Evolutionary conservation across 148 eudicot species (phyloP).

Genomic region (Silene latifolia): DNA sequence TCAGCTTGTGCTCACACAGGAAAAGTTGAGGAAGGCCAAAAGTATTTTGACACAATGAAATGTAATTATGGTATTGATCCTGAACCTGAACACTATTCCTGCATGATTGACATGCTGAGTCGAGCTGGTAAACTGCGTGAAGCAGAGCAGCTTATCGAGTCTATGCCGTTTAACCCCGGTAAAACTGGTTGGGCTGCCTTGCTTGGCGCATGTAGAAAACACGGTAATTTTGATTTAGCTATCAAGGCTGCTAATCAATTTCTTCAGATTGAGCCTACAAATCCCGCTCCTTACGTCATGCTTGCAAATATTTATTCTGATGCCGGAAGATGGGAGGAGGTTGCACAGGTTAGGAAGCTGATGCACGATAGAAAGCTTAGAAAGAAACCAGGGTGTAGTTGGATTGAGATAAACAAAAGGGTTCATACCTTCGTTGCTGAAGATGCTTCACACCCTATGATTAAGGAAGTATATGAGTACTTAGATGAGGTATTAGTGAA

Average conservation of each 20-base stretch:
- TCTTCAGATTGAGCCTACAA: slow-evolving; percentile 55
- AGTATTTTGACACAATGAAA: slow-evolving; percentile 50
- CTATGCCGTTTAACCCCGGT: slow-evolving; percentile 64
- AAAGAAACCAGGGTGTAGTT: slow-evolving; percentile 78
- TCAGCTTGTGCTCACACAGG: slow-evolving; percentile 77
- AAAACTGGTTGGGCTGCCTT: slow-evolving; percentile 63
- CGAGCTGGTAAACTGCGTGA: slow-evolving; percentile 62
- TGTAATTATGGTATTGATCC: slow-evolving; percentile 49
- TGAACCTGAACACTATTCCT: slow-evolving; percentile 63
- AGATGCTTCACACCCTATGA: slow-evolving; percentile 64
- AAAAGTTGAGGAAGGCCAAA: slow-evolving; percentile 55
- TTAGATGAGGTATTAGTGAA: slow-evolving; percentile 46
- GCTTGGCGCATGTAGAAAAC: slow-evolving; percentile 64
- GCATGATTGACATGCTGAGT: slow-evolving; percentile 84
- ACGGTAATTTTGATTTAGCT: slow-evolving; percentile 61
- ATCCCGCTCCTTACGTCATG: slow-evolving; percentile 65
- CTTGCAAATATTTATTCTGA: slow-evolving; percentile 64
- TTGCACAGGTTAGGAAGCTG: slow-evolving; percentile 42
- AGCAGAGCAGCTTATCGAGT: slow-evolving; percentile 54
- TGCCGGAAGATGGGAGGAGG: slow-evolving; percentile 66
- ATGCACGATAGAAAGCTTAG: slow-evolving; percentile 51
- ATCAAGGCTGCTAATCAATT: slow-evolving; percentile 59
- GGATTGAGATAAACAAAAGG: slow-evolving; percentile 64
- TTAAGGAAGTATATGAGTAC: slow-evolving; percentile 42
- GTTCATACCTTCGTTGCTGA: slow-evolving; percentile 67